Base-by-base conservation (phyloP, 345 rosid genomes). In the Bruguiera sexangula region DNA sequence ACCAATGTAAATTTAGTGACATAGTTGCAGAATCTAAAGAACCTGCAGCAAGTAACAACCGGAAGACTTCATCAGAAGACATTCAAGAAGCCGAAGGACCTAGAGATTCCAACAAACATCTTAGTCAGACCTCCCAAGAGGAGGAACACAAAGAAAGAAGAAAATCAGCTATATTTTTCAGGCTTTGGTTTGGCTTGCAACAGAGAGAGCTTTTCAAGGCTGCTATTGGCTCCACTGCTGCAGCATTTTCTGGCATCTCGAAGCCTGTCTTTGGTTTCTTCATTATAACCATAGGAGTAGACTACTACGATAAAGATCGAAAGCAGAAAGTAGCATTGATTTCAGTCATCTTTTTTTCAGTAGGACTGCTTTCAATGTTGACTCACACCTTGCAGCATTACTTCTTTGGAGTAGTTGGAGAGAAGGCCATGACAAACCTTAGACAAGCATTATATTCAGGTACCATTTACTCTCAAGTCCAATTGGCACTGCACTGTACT, bases 241-340 rank as follows among this genome's bases (percentile, higher is more conserved):
- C 90, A 20, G 90, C 81, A 60, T 73, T 88, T 74, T 85, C 90
- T 48, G 93, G 93, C 53, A 82, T 88, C 75, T 83, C 90, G 19
- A 88, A 79, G 82, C 93, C 93, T 11, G 7, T 83, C 62, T 88
- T 88, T 4, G 93, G 90, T 39, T 88, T 21, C 82, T 84, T 60
- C 77, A 86, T 86, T 74, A 82, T 84, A 62, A 84, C 80, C 18
- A 79, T 88, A 3, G 93, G 93, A 43, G 84, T 83, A 43, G 78
- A 83, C 52, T 88, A 84, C 72, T 86, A 81, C 67, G 1, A 86
- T 0, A 10, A 21, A 1, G 67, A 86, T 19, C 79, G 85, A 71
- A 84, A 50, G 82, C 63, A 16, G 24, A 0, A 65, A 50, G 93
- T 86, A 43, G 87, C 78, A 72, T 27, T 30, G 73, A 86, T 69